phyloP scores from a whole-genome alignment of 2,329 filamentous ascomycete genomes.

The Didymella pinodella region DNA sequence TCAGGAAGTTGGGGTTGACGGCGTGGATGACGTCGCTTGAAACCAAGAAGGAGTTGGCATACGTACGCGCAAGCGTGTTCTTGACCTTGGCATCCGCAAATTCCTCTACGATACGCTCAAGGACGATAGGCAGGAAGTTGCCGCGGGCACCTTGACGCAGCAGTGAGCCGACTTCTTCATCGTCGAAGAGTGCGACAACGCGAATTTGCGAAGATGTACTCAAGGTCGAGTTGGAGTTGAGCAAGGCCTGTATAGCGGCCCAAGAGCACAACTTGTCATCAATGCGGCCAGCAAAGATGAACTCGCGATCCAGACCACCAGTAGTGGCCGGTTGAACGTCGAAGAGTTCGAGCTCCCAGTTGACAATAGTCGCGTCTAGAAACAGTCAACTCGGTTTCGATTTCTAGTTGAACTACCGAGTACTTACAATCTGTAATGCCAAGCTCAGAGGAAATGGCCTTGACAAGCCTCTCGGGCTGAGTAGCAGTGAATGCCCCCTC shows the following conservation, averaged over 20 bases:
- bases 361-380: constrained; percentile 74
- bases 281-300: constrained; percentile 94
- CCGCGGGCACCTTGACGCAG: constrained; percentile 88
- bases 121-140: constrained; percentile 83
- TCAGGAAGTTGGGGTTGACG: constrained; percentile 91
- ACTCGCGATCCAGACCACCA: constrained; percentile 86
- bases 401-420: neutral
- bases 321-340: constrained; percentile 86
- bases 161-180: constrained; percentile 93
- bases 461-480: constrained; percentile 85
- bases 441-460: constrained; percentile 81
- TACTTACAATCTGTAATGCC: constrained; percentile 68
- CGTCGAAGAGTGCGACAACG: constrained; percentile 92
- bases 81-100: constrained; percentile 59
- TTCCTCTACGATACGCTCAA: constrained; percentile 82
- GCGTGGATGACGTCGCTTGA: constrained; percentile 94
- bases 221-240: constrained; percentile 64
- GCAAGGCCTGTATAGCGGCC: constrained; percentile 83
- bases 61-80: constrained; percentile 77
- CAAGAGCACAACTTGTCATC: constrained; percentile 98
- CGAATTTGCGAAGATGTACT: constrained; percentile 76
- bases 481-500: constrained; percentile 78
- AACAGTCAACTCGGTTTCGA: neutral
- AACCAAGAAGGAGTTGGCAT: constrained; percentile 89
- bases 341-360: constrained; percentile 97